Percentiles rank a stretch among this genome's conserved stretches.
These are phyloP conservation scores for Phytophthora palmivora DNA, from an alignment of 352 stramenopile species.

Conservation along the genomic window DNA sequence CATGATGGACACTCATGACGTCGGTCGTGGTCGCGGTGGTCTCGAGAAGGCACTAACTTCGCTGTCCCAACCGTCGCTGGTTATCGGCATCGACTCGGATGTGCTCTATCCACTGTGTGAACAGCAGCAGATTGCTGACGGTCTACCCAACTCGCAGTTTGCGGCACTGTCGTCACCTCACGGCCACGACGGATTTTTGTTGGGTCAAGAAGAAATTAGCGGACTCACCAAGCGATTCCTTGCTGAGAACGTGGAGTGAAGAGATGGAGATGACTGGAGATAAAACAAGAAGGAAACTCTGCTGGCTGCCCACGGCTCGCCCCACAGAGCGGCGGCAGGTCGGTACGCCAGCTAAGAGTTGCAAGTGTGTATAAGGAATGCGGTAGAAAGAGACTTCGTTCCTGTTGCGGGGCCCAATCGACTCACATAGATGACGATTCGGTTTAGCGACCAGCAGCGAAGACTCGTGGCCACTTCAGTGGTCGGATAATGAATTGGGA, in stretches of 20 bases:
- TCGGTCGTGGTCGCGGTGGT: conserved; percentile 84
- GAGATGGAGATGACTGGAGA: conserved; percentile 8
- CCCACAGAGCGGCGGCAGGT: conserved; percentile 37
- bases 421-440: conserved; percentile 29
- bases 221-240: conserved; percentile 69
- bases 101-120: conserved; percentile 95
- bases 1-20: conserved; percentile 97
- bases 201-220: conserved; percentile 95
- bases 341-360: conserved; percentile 25
- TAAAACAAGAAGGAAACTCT: conserved; percentile 14
- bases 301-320: conserved; percentile 29
- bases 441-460: conserved; percentile 36
- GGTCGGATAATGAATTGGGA: conserved; percentile 17
- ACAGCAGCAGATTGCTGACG: conserved; percentile 88
- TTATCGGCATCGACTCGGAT: conserved; percentile 96
- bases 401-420: conserved; percentile 35
- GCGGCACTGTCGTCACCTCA: conserved; percentile 90
- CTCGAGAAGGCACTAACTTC: conserved; percentile 67
- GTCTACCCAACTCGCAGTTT: conserved; percentile 88
- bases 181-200: conserved; percentile 97
- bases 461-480: conserved; percentile 19
- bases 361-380: conserved; percentile 19
- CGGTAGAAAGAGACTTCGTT: conserved; percentile 31
- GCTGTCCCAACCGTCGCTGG: conserved; percentile 79
- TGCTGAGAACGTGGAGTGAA: conserved; percentile 41